A percentile compares a stretch with the other conserved stretches of the same genome.
These are phyloP conservation scores for Circinella minor DNA, from an alignment of 371 early-diverging fungal genomes.

Conservation along the genomic window DNA sequence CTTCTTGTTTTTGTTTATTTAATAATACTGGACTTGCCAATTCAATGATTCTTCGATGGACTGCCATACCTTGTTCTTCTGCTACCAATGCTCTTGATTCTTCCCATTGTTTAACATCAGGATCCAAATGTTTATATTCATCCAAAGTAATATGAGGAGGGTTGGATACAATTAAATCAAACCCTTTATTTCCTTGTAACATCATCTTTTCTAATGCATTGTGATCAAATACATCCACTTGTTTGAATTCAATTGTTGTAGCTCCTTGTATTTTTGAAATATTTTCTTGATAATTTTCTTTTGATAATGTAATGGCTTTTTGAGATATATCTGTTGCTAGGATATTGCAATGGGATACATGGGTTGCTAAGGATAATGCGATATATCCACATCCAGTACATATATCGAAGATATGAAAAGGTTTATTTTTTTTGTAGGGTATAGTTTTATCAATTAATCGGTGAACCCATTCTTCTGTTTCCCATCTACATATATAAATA, in stretches of 20 bases:
- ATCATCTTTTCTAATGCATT: background rate
- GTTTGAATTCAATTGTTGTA: constrained; percentile 36
- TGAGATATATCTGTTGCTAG: constrained; percentile 46
- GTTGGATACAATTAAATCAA: constrained; percentile 82
- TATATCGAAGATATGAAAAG: constrained; percentile 79
- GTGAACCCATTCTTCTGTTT: constrained; percentile 91
- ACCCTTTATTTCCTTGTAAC: background rate
- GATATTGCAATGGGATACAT: constrained; percentile 52
- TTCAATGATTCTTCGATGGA: constrained; percentile 66
- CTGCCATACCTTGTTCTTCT: constrained; percentile 66
- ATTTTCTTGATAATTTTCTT: constrained; percentile 42
- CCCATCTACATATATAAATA: constrained; percentile 63
- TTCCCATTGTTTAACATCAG: constrained; percentile 86
- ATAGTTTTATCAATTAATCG: constrained; percentile 49
- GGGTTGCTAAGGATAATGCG: constrained; percentile 73
- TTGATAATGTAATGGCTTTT: constrained; percentile 55
- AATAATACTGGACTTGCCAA: constrained; percentile 32
- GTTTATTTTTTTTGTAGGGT: constrained; percentile 6
- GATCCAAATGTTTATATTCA: constrained; percentile 70
- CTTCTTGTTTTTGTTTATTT: constrained; percentile 16
- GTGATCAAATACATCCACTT: constrained; percentile 50
- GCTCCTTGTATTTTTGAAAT: background rate
- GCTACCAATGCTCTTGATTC: constrained; percentile 83
- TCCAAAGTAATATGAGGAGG: constrained; percentile 88
- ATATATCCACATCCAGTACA: constrained; percentile 93